Conservation (phyloP, 2,329 filamentous ascomycete species). For the Ophiocordyceps camponoti-saundersi region DNA sequence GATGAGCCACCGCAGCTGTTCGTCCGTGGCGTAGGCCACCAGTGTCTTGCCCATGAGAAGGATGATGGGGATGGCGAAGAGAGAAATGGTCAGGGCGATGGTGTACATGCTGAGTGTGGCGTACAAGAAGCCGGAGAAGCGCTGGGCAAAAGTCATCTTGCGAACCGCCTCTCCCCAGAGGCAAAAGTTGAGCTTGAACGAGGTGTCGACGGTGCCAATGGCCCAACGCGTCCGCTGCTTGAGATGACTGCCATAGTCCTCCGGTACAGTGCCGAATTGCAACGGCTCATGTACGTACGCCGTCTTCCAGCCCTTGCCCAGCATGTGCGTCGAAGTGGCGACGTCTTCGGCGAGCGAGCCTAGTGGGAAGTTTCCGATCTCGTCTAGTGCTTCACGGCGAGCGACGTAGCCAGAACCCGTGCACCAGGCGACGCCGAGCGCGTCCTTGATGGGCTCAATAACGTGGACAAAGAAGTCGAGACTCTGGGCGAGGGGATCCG, state of each 20-base stretch:
- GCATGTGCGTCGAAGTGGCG: conserved; percentile 38
- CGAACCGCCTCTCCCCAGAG: conserved; percentile 34
- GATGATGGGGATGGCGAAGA: conserved; percentile 42
- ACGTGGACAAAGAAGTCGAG: conserved; percentile 41
- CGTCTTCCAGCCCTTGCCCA: conserved; percentile 44
- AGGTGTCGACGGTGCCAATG: conserved; percentile 39
- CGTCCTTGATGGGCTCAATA: conserved; percentile 30
- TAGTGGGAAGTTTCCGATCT: conserved; percentile 44
- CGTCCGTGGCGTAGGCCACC: conserved; percentile 33
- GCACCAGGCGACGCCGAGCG: conserved; percentile 42
- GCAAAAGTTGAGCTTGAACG: conserved; percentile 42
- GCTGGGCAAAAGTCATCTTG: conserved; percentile 37
- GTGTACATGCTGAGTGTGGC: conserved; percentile 37
- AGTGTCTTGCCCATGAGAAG: conserved; percentile 37
- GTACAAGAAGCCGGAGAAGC: conserved; percentile 41
- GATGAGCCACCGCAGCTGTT: conserved; percentile 41
- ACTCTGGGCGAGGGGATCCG: conserved; percentile 40
- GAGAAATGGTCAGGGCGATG: conserved; percentile 32
- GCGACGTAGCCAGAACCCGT: conserved; percentile 46
- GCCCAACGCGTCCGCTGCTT: conserved; percentile 41
- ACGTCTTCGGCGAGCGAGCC: conserved; percentile 45
- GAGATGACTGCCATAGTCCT: conserved; percentile 35
- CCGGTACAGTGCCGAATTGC: conserved; percentile 42
- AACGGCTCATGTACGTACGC: conserved; percentile 41
- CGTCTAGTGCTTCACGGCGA: conserved; percentile 39